Evolutionary conservation across 2,329 filamentous ascomycete species (phyloP), one percentile per base, ranked within the genome.

Genomic region (Alternaria sp.): DNA sequence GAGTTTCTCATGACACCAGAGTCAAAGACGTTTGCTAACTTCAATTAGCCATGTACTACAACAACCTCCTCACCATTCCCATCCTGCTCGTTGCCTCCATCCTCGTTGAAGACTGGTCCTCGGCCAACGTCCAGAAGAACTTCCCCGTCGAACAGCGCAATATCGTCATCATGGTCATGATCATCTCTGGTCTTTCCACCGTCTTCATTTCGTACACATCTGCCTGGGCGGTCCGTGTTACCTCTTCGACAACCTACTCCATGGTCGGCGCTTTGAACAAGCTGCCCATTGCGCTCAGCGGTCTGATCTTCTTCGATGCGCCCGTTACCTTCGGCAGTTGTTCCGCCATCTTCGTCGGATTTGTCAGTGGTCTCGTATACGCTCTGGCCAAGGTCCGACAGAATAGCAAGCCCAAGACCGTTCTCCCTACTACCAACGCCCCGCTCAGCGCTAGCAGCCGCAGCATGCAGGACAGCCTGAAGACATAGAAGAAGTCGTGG

Each of bases 151-250:
- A 90, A 65, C 83, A 87, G 33, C 90, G 93, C 70, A 95, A 92
- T 79, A 86, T 83, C 69, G 88, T 97, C 69, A 85, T 96, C 68
- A 81, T 90, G 60, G 91, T 93, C 73, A 97, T 98, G 91, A 82
- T 98, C 72, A 90, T 98, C 80, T 97, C 95, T 5, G 95, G 95
- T 60, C 84, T 97, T 53, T 93, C 89, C 34, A 91, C 93, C 50
- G 93, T 98, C 73, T 97, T 97, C 81, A 99, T 99, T 79, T 98
- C 94, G n/a, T 99, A 99, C 85, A 96, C 93, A 75, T 97, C 94
- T 14, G 95, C 95, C 36, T 99, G 95, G 95, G 98, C 95, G 77
- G 96, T 99, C 65, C 93, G 95, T 67, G 91, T 97, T 65, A 98
- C 95, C 7, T 96, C 93, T 0, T 97, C 93, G 17, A 99, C 95